Conservation (phyloP, 2,329 filamentous ascomycete species). For the Pseudocercospora fuligena region DNA sequence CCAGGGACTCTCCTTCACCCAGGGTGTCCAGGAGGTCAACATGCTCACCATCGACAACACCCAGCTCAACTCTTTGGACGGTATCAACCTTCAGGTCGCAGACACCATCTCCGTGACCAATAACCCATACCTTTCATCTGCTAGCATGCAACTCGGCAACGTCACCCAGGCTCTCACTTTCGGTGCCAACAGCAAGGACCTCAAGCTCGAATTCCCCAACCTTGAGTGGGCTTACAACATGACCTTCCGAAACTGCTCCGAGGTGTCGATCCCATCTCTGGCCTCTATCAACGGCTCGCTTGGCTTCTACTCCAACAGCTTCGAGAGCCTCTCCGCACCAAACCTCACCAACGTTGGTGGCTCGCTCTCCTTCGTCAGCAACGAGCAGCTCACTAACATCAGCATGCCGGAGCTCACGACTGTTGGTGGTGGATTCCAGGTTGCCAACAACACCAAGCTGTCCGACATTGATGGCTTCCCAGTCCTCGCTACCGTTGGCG, state of each 20-base stretch:
- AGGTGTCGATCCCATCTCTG: slow-evolving; percentile 74
- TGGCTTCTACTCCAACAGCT: slow-evolving; percentile 81
- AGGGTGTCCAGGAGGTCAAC: slow-evolving; percentile 67
- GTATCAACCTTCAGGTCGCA: slow-evolving; percentile 78
- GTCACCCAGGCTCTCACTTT: slow-evolving; percentile 73
- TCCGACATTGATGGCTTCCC: slow-evolving; percentile 69
- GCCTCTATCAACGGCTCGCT: slow-evolving; percentile 75
- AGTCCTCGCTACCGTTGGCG: slow-evolving; percentile 69
- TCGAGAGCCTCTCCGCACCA: slow-evolving; percentile 64
- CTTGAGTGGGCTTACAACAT: slow-evolving; percentile 79
- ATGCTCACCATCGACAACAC: slow-evolving; percentile 84
- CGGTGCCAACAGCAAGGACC: slow-evolving; percentile 75
- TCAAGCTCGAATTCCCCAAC: slow-evolving; percentile 76
- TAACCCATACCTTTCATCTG: slow-evolving; percentile 78
- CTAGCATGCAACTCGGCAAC: slow-evolving; percentile 78
- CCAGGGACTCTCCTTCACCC: slow-evolving; percentile 62
- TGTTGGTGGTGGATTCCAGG: slow-evolving; percentile 78
- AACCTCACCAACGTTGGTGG: slow-evolving; percentile 72
- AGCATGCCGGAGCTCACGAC: slow-evolving; percentile 70
- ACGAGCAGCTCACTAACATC: slow-evolving; percentile 70
- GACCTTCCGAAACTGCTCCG: slow-evolving; percentile 79
- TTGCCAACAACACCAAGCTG: slow-evolving; percentile 88
- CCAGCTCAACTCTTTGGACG: slow-evolving; percentile 74
- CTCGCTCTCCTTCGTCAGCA: slow-evolving; percentile 62
- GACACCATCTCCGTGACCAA: slow-evolving; percentile 82